Percentiles rank a stretch among this genome's conserved stretches.
Evolutionary conservation across 2,329 filamentous ascomycete species (phyloP).

Genomic region (Chaetomiaceae sp.): DNA sequence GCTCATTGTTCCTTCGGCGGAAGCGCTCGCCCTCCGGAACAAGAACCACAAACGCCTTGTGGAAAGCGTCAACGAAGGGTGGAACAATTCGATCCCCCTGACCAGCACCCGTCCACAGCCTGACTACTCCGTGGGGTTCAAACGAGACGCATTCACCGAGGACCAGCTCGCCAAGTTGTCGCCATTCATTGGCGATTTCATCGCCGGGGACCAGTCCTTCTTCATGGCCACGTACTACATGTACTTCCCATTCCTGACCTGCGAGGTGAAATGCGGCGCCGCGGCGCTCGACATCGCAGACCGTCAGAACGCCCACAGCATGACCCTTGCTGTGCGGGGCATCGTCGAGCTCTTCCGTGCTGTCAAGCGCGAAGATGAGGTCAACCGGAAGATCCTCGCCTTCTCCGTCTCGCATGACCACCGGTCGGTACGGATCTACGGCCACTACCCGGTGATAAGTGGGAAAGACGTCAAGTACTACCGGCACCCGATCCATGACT

Average conservation of each 20-base stretch:
- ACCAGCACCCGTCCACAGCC: conserved; percentile 35
- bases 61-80: conserved; percentile 23
- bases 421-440: too few species aligned
- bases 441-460: too few species aligned
- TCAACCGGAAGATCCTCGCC: too few species aligned
- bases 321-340: too few species aligned
- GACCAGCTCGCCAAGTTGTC: conserved; percentile 37
- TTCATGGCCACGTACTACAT: conserved; percentile 27
- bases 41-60: neutral
- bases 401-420: too few species aligned
- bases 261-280: neutral
- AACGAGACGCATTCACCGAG: conserved; percentile 35
- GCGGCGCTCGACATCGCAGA: neutral
- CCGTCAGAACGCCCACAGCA: neutral
- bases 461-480: too few species aligned
- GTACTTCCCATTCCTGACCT: neutral
- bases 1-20: neutral
- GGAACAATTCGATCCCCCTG: conserved; percentile 36
- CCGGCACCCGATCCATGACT: too few species aligned
- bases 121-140: conserved; percentile 39
- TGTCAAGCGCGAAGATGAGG: too few species aligned
- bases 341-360: too few species aligned
- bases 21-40: neutral
- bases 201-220: conserved; percentile 31
- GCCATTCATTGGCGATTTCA: conserved; percentile 32